Evolutionary conservation across 331 rosid genomes (phyloP).

Genomic region (Phaseolus coccineus): DNA sequence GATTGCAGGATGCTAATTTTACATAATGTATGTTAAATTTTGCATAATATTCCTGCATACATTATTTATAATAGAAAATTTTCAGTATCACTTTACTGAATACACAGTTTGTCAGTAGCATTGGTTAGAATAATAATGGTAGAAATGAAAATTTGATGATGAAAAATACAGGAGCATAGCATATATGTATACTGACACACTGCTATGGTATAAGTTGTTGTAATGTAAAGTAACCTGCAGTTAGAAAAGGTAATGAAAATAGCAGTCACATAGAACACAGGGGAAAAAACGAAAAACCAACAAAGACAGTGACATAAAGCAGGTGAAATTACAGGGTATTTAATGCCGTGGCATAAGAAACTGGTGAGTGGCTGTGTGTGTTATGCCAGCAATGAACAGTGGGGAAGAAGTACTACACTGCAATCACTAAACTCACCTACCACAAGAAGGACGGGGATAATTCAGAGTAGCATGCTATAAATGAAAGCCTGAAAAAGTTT

Average conservation of each 20-base stretch:
- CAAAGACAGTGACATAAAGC: slow-evolving; percentile 45
- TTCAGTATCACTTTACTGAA: too few species aligned
- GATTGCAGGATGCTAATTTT: background rate
- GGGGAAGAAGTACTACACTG: slow-evolving; percentile 26
- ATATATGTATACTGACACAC: background rate
- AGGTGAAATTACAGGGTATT: slow-evolving; percentile 39
- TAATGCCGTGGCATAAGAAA: slow-evolving; percentile 42
- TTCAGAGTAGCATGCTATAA: slow-evolving; percentile 43
- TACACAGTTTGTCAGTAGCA: too few species aligned
- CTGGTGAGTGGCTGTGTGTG: slow-evolving; percentile 25
- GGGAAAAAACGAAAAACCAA: slow-evolving; percentile 32
- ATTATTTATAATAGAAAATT: too few species aligned
- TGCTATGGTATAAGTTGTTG: slow-evolving; percentile 23
- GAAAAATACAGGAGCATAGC: background rate
- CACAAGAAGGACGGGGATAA: slow-evolving; percentile 28
- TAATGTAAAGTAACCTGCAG: slow-evolving; percentile 10
- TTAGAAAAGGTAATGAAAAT: slow-evolving; percentile 4
- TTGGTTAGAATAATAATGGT: too few species aligned
- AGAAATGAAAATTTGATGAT: too few species aligned
- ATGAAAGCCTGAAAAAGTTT: slow-evolving; percentile 41
- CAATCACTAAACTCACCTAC: slow-evolving; percentile 54
- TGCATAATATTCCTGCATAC: background rate
- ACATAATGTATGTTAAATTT: background rate
- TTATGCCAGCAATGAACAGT: slow-evolving; percentile 22
- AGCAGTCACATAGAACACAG: background rate